Base-by-base conservation (phyloP, 352 stramenopile species). In the Thraustotheca clavata region DNA sequence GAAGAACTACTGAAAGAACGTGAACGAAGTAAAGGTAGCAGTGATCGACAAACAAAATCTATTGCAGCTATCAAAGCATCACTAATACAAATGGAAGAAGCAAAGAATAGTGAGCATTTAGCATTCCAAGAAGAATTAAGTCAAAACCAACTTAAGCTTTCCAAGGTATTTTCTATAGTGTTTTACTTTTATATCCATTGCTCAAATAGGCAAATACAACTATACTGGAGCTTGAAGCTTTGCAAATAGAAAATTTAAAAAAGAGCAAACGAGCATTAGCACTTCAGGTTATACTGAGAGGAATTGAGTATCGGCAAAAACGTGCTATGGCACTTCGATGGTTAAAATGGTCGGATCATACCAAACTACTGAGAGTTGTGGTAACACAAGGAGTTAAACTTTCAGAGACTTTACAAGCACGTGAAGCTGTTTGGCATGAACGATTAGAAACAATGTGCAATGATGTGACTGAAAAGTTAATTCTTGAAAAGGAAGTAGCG, bases 1-100 rank as follows among this genome's bases (percentile, higher is more conserved):
- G 80, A 90, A 49, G 80, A 87, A 8, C 63, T 65, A 3, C 32
- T 73, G 14, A 87, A 85, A 34, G 79, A 90, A 62, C 78, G 84
- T 38, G 55, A 76, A 22, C 81, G 83, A 26, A 72, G 69, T 0
- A 80, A 83, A 38, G 70, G 31, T 20, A 62, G 74, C 0, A 83
- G 76, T 33, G 77, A 89, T 11, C 71, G 83, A 27, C 83, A 86
- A 62, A 77, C 77, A 0, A 78, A 78, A n/a, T 75, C 80, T 2
- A 29, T 92, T 0, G 20, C 65, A 3, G 74, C 76, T 0, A 80
- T 90, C 29, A 89, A 88, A 46, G 66, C 59, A 5, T 86, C 83
- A 0, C 49, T 90, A 22, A 75, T 81, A 26, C 63, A 69, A 0
- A 72, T 88, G 69, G 83, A 89, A 50, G 70, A 82, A n/a, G 79